A percentile compares a stretch with the other conserved stretches of the same genome.
Conservation (phyloP, 257 asterid species). For the Fraxinus quadrangulata region DNA sequence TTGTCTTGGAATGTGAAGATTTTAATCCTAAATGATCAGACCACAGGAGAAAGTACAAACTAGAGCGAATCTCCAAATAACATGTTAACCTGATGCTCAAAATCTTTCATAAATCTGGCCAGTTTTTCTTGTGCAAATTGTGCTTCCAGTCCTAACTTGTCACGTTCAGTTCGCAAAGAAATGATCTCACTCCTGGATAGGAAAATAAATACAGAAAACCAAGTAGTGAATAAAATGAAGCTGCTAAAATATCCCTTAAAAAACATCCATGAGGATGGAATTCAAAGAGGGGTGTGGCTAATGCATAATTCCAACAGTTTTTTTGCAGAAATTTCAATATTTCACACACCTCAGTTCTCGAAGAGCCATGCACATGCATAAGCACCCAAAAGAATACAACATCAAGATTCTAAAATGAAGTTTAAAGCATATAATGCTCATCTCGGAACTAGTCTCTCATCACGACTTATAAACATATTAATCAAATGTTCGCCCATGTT, state of each 20-base stretch:
- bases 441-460: not conserved
- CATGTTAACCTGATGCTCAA: constrained; percentile 72
- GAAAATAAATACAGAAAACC: constrained; percentile 1
- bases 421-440: not conserved
- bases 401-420: not conserved
- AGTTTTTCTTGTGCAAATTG: constrained; percentile 73
- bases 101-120: constrained; percentile 74
- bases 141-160: constrained; percentile 73
- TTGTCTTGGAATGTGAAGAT: not conserved
- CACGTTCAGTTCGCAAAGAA: constrained; percentile 71
- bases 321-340: not conserved
- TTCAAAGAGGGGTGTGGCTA: not conserved
- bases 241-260: not conserved
- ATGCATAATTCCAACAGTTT: not conserved
- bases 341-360: not conserved
- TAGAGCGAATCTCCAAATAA: constrained; percentile 11
- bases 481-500: not conserved
- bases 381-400: not conserved
- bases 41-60: not conserved
- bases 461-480: not conserved
- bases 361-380: not conserved
- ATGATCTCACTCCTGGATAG: constrained; percentile 59
- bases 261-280: constrained; percentile 1
- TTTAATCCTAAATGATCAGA: not conserved
- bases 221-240: constrained; percentile 18